phyloP scores from a whole-genome alignment of 2,329 filamentous ascomycete genomes.

The Microascus cirrosus region DNA sequence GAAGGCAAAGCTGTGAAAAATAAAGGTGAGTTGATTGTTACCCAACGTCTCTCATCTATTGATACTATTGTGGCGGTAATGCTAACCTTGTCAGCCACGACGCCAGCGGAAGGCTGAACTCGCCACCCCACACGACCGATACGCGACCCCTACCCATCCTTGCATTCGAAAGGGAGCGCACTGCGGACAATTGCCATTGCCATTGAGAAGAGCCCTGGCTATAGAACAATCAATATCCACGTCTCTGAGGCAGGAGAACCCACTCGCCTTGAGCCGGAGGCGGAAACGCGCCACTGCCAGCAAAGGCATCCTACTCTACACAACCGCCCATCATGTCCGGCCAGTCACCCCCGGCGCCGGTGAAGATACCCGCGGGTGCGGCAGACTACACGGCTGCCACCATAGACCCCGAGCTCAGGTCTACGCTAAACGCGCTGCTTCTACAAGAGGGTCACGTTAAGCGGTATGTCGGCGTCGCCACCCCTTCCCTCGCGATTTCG shows the following conservation, averaged over 20 bases:
- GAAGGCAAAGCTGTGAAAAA: too few species aligned
- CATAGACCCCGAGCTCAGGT: conserved; percentile 49
- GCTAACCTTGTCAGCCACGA: too few species aligned
- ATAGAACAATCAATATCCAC: too few species aligned
- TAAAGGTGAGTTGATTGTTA: too few species aligned
- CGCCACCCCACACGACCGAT: too few species aligned
- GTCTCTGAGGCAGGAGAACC: not conserved
- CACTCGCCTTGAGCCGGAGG: not conserved
- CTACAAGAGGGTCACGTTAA: conserved; percentile 47
- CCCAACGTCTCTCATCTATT: too few species aligned
- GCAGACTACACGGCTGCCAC: conserved; percentile 49
- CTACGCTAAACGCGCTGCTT: conserved; percentile 48
- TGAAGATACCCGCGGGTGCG: conserved; percentile 49
- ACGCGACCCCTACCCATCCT: too few species aligned
- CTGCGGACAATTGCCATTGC: too few species aligned
- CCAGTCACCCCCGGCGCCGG: conserved; percentile 35
- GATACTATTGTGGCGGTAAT: too few species aligned
- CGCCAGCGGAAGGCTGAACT: too few species aligned
- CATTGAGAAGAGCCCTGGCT: too few species aligned
- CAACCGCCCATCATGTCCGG: conserved; percentile 6
- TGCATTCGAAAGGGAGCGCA: too few species aligned
- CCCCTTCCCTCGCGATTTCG: not conserved
- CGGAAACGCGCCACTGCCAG: not conserved
- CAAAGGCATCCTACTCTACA: not conserved
- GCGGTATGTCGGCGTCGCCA: conserved; percentile 30